Base-by-base conservation (phyloP, 192 early-diverging fungal genomes). In the Allomyces javanicus region DNA sequence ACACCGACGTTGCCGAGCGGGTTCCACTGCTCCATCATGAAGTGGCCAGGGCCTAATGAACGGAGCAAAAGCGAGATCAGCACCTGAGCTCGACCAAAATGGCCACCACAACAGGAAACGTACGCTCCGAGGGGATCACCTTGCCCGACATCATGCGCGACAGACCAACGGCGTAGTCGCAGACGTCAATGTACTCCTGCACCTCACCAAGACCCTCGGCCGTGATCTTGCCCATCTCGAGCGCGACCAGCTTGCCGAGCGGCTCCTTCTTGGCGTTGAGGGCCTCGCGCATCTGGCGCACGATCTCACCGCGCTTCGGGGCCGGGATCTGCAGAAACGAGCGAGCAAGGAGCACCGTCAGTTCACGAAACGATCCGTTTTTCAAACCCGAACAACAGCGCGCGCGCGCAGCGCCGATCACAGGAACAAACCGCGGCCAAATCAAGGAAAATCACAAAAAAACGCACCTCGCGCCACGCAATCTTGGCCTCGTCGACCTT, bases 211-310 rank as follows among this genome's bases (percentile, higher is more conserved):
- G 76, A 25, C 92, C 94, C 74, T 97, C 94, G 17, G 91, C 82
- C 65, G 87, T 66, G 67, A 97, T 93, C 78, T 97, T 97, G 70
- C 94, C 94, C 84, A 97, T 91, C 76, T 96, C 93, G 61, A 95
- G 74, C 14, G 91, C 76, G 11, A 97, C 90, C 22, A 97, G 78
- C 24, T 77, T 79, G n/a, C 91, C 94, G 50, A 97, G 80, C 19
- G 85, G 83, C 63, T 88, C 76, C 64, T 86, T 83, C 67, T 91
- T 83, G 17, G 75, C 78, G 63, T 79, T 77, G 27, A 97, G 80
- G 26, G 86, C 85, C 63, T 89, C 84, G 63, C 92, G 81, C 84
- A 97, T 94, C 67, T 89, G 86, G 25, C 90, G 81, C 27, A 97
- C 82, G 62, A 97, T 83, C 66, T 93, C 88, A 44, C 94, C 94